Conservation (phyloP, 257 asterid genomes). For the Lavandula angustifolia region DNA sequence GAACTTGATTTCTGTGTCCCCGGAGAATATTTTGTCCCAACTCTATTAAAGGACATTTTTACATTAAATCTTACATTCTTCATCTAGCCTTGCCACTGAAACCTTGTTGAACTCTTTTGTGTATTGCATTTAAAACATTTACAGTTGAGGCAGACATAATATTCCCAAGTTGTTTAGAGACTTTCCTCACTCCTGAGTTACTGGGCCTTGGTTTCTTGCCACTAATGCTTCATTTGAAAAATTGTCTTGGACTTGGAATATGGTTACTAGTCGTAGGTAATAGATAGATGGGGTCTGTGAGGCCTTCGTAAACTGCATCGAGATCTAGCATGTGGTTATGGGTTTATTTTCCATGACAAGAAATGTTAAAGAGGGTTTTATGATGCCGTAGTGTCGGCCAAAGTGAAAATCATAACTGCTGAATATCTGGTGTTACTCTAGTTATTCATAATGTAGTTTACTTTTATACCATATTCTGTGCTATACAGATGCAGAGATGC, state of each 20-base stretch:
- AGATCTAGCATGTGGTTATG: slow-evolving; percentile 7
- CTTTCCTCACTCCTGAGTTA: slow-evolving; percentile 1
- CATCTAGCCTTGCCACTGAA: slow-evolving; percentile 1
- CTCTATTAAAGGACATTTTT: not conserved
- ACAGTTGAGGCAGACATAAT: not conserved
- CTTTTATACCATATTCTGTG: slow-evolving; percentile 21
- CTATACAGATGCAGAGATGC: slow-evolving; percentile 66
- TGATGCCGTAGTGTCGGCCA: slow-evolving; percentile 15
- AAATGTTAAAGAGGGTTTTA: slow-evolving; percentile 13
- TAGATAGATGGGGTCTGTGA: slow-evolving; percentile 7
- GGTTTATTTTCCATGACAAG: not conserved
- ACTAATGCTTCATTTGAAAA: slow-evolving; percentile 9
- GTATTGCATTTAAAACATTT: not conserved
- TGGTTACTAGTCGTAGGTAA: not conserved
- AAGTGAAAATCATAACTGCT: not conserved
- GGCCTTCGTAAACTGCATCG: not conserved
- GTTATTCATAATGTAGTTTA: not conserved
- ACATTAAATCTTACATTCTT: slow-evolving; percentile 1
- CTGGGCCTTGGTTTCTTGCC: slow-evolving; percentile 7
- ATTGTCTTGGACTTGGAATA: slow-evolving; percentile 7
- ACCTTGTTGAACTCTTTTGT: not conserved
- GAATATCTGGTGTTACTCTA: not conserved
- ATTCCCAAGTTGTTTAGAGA: not conserved
- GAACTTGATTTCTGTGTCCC: slow-evolving; percentile 10
- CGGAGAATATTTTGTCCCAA: not conserved